Evolutionary conservation across 257 asterid genomes (phyloP), one percentile per base, ranked within the genome.

Genomic region (Solanum verrucosum): DNA sequence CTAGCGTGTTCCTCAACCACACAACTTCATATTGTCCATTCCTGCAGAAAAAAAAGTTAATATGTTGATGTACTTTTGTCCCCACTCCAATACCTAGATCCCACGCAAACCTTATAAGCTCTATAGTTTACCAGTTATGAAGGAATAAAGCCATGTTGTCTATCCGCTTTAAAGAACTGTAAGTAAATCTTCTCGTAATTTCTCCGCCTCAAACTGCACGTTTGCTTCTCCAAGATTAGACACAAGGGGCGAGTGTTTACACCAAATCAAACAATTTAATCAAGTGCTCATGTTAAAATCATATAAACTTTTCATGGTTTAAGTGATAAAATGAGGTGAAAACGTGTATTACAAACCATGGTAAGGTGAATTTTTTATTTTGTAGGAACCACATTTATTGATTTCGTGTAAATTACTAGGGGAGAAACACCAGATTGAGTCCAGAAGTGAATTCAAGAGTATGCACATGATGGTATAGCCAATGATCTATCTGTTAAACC

Each of bases 391-490:
- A 18, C 63, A 52, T 16, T 52, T 18, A 52, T 52, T 52, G 63
- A 52, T 52, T 52, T 52, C 4, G 63, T 52, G 63, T 18, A 52
- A 52, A 52, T 52, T 52, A 52, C 60, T 5, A 6, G 63, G 63
- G 3, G 9, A 52, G 63, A 52, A 49, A 5, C 60, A 5, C 23
- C 60, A 49, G 60, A 52, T 52, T 52, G 63, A 18, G 63, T 52
- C 63, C 63, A 52, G 67, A 59, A 21, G 25, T 59, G 67, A 59
- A 59, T 60, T 60, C 29, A 60, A 23, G 68, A 60, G 68, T 60
- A 79, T 16, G 83, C 87, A 70, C 89, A 90, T 25, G 88, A 73
- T n/a, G 75, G 86, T 70, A 73, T 6, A 21, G 56, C 59, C 44
- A 25, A 81, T 27, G 88, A 88, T 77, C 88, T 79, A 88, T 77